Percentiles rank a stretch among this genome's conserved stretches.
Evolutionary conservation across 106 monocot genomes (phyloP).

Genomic region (Posidonia australis): DNA sequence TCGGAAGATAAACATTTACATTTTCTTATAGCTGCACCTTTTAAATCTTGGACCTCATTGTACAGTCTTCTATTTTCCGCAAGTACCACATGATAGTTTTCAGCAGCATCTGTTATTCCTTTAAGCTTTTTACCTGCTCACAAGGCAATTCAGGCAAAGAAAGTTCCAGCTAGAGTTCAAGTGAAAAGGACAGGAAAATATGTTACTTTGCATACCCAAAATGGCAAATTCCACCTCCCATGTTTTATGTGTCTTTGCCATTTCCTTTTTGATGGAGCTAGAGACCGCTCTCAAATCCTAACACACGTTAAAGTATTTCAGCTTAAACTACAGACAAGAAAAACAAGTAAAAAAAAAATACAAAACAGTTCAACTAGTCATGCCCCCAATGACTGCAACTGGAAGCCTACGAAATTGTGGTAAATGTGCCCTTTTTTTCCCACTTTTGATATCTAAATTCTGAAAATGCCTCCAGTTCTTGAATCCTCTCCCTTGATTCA

Average conservation of each 20-base stretch:
- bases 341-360: not conserved
- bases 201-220: constrained; percentile 36
- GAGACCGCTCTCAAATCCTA: constrained; percentile 59
- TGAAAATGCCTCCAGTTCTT: constrained; percentile 46
- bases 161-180: not conserved
- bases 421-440: constrained; percentile 54
- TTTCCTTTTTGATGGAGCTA: constrained; percentile 51
- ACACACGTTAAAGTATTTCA: not conserved
- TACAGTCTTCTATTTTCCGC: constrained; percentile 74
- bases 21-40: constrained; percentile 37
- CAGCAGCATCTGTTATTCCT: constrained; percentile 76
- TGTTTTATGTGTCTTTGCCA: constrained; percentile 35
- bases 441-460: constrained; percentile 51
- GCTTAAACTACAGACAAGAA: not conserved
- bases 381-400: constrained; percentile 60
- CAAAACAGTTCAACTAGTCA: constrained; percentile 2
- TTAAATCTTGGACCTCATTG: constrained; percentile 91
- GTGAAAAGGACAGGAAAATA: not conserved
- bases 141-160: not conserved
- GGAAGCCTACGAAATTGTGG: constrained; percentile 44
- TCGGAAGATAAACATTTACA: not conserved
- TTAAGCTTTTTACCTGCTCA: constrained; percentile 57
- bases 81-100: constrained; percentile 79
- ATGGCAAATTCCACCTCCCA: constrained; percentile 51
- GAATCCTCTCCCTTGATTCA: constrained; percentile 43